Base-by-base conservation (phyloP, 768 basidiomycete genomes). In the Pulveroboletus sp. region DNA sequence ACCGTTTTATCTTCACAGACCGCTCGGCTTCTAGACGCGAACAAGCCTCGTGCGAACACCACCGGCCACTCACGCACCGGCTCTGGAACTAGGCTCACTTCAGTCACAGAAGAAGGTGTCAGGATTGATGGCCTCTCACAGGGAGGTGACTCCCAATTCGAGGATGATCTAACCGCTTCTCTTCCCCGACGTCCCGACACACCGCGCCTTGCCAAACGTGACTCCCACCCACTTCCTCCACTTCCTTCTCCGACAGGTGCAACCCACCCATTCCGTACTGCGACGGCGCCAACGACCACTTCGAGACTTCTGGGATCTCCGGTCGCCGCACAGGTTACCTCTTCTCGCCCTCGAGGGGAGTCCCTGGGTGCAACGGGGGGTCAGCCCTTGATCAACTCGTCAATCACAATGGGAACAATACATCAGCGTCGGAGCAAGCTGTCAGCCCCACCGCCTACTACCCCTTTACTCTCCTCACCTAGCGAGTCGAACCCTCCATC, bases 201-300 rank as follows among this genome's bases (percentile, higher is more conserved):
- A 8, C 71, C 74, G 26, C 77, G 71, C 30, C 69, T 67, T 30
- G 47, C 60, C 27, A 77, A 72, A 55, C 71, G 70, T 57, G 81
- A 82, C 35, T 80, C 80, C 9, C 86, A 79, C 49, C 87, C 83
- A 17, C 70, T 87, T 12, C 86, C 85, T 16, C 84, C 84, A 37
- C 64, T 86, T 41, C 85, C 83, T 34, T 75, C 79, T 5, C 78
- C 76, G 42, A 64, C 71, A 12, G 57, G 63, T 24, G 58, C 64
- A 40, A 44, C 54, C 7, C 65, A 59, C 63, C 68, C 52, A 17
- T 66, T 53, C 52, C 56, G 57, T 60, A 71, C 49, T 54, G 57
- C 63, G 40, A 56, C 49, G 0, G 49, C 54, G 11, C 47, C 61
- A n/a, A 43, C 39, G 6, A 22, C 45, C 6, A 35, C 55, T 46